Conservation (phyloP, 768 basidiomycete genomes). For the Amanita fuliginea region DNA sequence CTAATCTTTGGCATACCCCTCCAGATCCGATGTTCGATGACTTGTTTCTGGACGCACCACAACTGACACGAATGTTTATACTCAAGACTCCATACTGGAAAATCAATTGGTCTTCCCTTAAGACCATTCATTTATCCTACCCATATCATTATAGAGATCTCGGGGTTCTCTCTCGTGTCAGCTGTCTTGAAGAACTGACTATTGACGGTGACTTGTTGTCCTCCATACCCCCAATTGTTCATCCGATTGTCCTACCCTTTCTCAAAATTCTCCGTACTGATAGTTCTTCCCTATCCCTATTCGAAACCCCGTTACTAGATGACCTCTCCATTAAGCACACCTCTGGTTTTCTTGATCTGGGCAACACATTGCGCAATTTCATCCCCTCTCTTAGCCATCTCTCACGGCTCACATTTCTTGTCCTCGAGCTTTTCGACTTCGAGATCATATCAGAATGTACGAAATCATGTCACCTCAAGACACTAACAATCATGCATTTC, state of each 20-base stretch:
- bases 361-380: no score
- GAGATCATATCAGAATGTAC: no score
- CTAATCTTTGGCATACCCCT: background rate
- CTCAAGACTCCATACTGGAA: background rate
- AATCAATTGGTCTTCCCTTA: background rate
- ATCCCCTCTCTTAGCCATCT: no score
- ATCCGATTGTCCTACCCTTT: background rate
- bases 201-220: background rate
- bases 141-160: background rate
- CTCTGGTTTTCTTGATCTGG: no score
- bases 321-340: no score
- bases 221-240: no score
- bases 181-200: background rate
- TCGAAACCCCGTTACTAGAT: no score
- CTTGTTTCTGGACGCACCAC: background rate
- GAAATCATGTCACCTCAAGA: no score
- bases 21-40: background rate
- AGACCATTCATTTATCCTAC: background rate
- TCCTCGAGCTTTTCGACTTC: no score
- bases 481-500: no score
- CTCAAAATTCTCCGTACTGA: background rate
- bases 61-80: background rate
- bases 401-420: no score
- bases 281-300: no score
- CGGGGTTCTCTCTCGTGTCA: background rate